Conservation (phyloP, 148 eudicot species). For the Vaccinium macrocarpon region DNA sequence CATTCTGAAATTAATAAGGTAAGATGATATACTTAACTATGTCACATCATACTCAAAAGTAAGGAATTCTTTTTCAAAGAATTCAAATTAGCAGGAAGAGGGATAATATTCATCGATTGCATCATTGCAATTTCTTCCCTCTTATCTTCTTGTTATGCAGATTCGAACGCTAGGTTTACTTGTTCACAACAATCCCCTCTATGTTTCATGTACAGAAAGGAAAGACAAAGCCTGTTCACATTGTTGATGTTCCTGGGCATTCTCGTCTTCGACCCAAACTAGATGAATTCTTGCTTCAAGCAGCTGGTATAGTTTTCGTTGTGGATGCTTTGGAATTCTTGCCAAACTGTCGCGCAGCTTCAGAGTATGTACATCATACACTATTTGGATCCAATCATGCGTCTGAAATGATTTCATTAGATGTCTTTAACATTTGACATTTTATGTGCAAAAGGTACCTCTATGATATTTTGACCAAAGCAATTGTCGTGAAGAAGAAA, state of each 20-base stretch:
- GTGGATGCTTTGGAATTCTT: constrained; percentile 93
- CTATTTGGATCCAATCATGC: constrained; percentile 4
- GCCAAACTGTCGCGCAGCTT: constrained; percentile 74
- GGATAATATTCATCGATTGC: background rate
- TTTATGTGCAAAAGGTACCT: constrained; percentile 51
- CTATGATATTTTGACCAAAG: constrained; percentile 79
- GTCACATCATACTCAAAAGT: background rate
- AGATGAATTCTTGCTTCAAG: constrained; percentile 85
- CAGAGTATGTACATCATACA: constrained; percentile 56
- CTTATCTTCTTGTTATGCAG: background rate
- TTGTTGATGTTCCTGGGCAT: constrained; percentile 95
- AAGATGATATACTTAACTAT: constrained; percentile 6
- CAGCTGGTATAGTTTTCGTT: constrained; percentile 78
- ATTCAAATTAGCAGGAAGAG: no score
- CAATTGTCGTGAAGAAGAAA: constrained; percentile 68
- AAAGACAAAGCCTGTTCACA: constrained; percentile 72
- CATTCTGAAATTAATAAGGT: constrained; percentile 80
- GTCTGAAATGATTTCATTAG: background rate
- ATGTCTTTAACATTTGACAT: background rate
- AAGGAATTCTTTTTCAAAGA: no score
- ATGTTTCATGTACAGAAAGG: constrained; percentile 45
- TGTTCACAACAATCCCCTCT: background rate
- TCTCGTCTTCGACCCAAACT: constrained; percentile 87
- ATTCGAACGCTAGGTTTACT: background rate
- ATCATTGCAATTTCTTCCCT: background rate